Conservation (phyloP, 2,329 filamentous ascomycete species). For the Huntiella savannae region DNA sequence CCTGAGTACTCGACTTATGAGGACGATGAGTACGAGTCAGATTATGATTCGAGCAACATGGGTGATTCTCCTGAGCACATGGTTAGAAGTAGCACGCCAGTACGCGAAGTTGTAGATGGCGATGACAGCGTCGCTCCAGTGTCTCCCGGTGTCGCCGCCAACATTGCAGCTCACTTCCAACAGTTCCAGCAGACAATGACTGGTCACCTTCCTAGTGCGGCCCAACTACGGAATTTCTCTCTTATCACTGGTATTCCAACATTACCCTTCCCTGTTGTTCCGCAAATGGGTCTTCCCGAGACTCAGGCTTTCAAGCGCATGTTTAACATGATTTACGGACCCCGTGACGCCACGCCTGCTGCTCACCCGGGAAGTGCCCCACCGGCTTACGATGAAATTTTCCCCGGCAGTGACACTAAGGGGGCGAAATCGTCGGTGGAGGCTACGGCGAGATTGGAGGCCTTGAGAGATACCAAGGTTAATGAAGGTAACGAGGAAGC, state of each 20-base stretch:
- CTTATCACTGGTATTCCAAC: slow-evolving; percentile 36
- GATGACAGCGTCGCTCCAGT: neutral
- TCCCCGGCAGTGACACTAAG: slow-evolving; percentile 30
- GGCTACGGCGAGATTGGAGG: slow-evolving; percentile 25
- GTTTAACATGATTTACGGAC: slow-evolving; percentile 45
- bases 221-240: slow-evolving; percentile 39
- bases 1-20: slow-evolving; percentile 28
- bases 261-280: slow-evolving; percentile 33
- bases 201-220: slow-evolving; percentile 23
- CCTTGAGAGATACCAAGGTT: slow-evolving; percentile 7
- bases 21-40: slow-evolving; percentile 20
- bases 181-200: slow-evolving; percentile 56
- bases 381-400: slow-evolving; percentile 65
- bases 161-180: slow-evolving; percentile 54
- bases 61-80: neutral
- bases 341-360: slow-evolving; percentile 16
- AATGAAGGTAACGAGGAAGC: slow-evolving; percentile 18
- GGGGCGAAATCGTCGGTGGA: slow-evolving; percentile 32
- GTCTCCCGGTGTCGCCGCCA: slow-evolving; percentile 48
- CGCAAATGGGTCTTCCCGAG: slow-evolving; percentile 25
- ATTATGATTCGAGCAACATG: neutral
- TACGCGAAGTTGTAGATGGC: neutral
- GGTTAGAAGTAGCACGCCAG: slow-evolving; percentile 3
- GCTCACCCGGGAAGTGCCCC: slow-evolving; percentile 27
- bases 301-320: slow-evolving; percentile 61